Base-by-base conservation (phyloP, 2,329 filamentous ascomycete species). In the Fusarium humuli region DNA sequence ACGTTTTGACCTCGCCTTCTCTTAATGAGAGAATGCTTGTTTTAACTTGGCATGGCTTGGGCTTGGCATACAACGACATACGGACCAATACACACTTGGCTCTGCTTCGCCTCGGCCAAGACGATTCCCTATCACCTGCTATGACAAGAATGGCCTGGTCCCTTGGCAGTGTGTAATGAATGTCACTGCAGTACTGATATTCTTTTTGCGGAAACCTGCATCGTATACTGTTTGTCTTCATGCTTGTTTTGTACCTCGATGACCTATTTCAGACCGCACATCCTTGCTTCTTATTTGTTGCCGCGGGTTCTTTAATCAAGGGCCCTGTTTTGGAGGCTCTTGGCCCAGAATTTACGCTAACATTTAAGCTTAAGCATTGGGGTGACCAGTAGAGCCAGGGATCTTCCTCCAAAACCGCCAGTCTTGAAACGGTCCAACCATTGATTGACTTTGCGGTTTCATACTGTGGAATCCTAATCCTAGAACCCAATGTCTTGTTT, bases 41-140 rank as follows among this genome's bases (percentile, higher is more conserved):
- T 70, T 71, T 27, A 64, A 67, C 67, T 70, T 71, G 67, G 67
- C 67, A 71, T 71, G 57, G 67, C 54, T 64, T 70, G 48, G 44
- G 42, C 67, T 70, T 70, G 67, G 67, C 67, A 63, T 49, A 68
- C 56, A 55, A 63, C 54, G 27, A 70, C 42, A 68, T 58, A 50
- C 34, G 22, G 42, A 13, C 34, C 42, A 67, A 37, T 40, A 42
- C 23, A 47, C 27, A 13, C 13, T 56, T 54, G 30, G 27, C 27
- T 61, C 7, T 71, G 67, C 67, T 68, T 68, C 67, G 62, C 67
- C 63, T 61, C 63, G 32, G 67, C 67, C 67, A 70, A 70, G 67
- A 70, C 25, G 22, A 42, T 47, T 48, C 23, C 37, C 32, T 37
- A 59, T 71, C 67, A 70, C 67, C 67, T 70, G 67, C 67, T 56